Evolutionary conservation across 768 basidiomycete species (phyloP).

Genomic region (Tylopilus vinaceipallidus): DNA sequence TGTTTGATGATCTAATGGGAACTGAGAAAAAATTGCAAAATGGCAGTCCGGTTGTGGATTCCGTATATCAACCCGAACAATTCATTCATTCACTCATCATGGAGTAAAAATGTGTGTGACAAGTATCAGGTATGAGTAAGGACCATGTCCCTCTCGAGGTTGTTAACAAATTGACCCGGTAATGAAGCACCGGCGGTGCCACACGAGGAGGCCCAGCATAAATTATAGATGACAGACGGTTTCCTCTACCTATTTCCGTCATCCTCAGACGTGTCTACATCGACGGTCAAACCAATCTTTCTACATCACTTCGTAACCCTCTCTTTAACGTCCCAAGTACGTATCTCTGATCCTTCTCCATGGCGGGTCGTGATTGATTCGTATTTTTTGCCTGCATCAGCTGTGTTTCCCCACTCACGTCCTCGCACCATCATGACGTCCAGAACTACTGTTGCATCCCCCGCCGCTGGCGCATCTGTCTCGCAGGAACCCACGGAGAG

Average conservation of each 20-base stretch:
- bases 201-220: slow-evolving; percentile 13
- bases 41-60: background rate
- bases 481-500: slow-evolving; percentile 1
- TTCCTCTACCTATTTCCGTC: background rate
- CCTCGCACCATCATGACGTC: slow-evolving; percentile 4
- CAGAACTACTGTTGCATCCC: background rate
- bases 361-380: slow-evolving; percentile 2
- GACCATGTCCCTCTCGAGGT: background rate
- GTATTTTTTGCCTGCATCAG: background rate
- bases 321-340: too few species aligned
- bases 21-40: background rate
- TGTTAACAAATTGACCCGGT: background rate
- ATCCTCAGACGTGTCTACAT: background rate
- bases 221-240: slow-evolving; percentile 1
- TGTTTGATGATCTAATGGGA: slow-evolving; percentile 6
- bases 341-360: slow-evolving; percentile 1
- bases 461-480: background rate
- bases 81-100: slow-evolving; percentile 1
- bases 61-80: background rate
- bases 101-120: background rate
- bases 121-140: background rate
- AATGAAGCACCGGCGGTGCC: background rate
- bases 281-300: background rate
- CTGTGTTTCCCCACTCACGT: background rate
- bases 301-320: background rate